These are phyloP conservation scores for Irpex lacteus DNA, from an alignment of 1,284 basidiomycete genomes.

Conservation along the genomic window DNA sequence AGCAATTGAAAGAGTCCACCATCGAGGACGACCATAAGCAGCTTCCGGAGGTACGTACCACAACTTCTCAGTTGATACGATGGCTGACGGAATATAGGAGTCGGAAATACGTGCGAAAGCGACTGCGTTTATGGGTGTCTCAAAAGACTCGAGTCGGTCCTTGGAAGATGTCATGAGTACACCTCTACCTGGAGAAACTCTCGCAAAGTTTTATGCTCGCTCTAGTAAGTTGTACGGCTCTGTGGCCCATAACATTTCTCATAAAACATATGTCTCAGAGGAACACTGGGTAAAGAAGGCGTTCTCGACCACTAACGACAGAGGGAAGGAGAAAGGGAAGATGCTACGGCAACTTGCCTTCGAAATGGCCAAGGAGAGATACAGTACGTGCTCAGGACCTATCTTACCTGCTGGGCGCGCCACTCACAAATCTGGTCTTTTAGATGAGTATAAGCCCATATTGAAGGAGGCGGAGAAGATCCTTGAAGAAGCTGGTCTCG, in stretches of 20 bases:
- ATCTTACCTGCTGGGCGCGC: constrained; percentile 9
- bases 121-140: constrained; percentile 70
- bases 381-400: constrained; percentile 37
- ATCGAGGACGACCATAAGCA: constrained; percentile 17
- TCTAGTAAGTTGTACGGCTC: constrained; percentile 48
- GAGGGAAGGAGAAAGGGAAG: constrained; percentile 76
- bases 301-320: constrained; percentile 42
- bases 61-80: background rate
- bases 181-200: constrained; percentile 85
- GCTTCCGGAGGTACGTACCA: background rate
- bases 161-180: constrained; percentile 79
- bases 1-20: constrained; percentile 16
- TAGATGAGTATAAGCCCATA: constrained; percentile 74
- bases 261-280: constrained; percentile 36
- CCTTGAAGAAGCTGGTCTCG: constrained; percentile 81
- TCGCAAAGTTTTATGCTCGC: constrained; percentile 84
- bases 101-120: constrained; percentile 58
- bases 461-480: constrained; percentile 84
- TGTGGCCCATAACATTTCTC: background rate
- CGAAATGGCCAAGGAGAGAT: constrained; percentile 64
- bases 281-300: constrained; percentile 85
- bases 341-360: constrained; percentile 79
- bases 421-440: constrained; percentile 10
- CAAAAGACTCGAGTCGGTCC: constrained; percentile 62
- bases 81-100: constrained; percentile 31